Evolutionary conservation across 2,329 filamentous ascomycete species (phyloP).

Genomic region (Colletotrichum limetticola): DNA sequence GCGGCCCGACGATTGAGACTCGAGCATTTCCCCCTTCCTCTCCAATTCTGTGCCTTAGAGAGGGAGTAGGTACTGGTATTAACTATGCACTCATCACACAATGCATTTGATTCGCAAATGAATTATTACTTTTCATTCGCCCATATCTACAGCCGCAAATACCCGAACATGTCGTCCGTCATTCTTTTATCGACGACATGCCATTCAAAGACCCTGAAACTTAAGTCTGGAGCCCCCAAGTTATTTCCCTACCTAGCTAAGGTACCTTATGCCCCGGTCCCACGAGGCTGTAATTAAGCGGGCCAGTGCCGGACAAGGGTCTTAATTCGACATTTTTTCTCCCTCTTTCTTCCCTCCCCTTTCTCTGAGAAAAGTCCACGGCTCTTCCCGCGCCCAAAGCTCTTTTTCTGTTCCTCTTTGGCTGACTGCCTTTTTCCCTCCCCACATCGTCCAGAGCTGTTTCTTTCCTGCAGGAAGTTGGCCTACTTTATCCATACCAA

Average conservation of each 20-base stretch:
- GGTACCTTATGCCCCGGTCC: not conserved
- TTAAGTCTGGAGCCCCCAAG: not conserved
- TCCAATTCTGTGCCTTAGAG: not conserved
- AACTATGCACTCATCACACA: not conserved
- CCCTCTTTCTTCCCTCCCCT: not conserved
- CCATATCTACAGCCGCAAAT: slow-evolving; percentile 12
- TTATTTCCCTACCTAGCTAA: not conserved
- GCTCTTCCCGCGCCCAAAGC: slow-evolving; percentile 23
- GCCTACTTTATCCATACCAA: not conserved
- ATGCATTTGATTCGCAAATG: slow-evolving; percentile 1
- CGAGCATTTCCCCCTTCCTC: not conserved
- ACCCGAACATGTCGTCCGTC: not conserved
- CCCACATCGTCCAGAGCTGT: not conserved
- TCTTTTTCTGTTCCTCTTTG: not conserved
- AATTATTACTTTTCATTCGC: not conserved
- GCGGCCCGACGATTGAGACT: slow-evolving; percentile 10
- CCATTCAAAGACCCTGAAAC: not conserved
- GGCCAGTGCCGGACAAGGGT: slow-evolving; percentile 29
- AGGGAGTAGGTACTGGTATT: no score
- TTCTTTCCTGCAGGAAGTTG: not conserved
- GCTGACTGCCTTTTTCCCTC: not conserved
- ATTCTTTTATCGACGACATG: not conserved
- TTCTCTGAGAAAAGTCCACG: not conserved
- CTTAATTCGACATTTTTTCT: slow-evolving; percentile 21
- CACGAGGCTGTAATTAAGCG: slow-evolving; percentile 22